These are phyloP conservation scores for Salix exigua DNA, from an alignment of 345 rosid genomes.

Conservation along the genomic window DNA sequence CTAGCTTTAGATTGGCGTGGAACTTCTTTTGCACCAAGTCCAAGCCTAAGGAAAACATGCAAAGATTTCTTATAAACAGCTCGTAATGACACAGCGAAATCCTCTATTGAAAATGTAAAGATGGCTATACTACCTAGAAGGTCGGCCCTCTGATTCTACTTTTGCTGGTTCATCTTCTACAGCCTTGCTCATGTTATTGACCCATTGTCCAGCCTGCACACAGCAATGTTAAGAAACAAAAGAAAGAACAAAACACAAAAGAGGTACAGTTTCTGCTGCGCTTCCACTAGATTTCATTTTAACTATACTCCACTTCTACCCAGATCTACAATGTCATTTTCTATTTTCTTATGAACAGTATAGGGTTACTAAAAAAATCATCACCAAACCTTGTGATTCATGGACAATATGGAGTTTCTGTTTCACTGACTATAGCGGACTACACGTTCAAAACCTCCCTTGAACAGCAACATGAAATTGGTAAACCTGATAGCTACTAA, in stretches of 20 bases:
- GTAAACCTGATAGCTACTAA: background rate
- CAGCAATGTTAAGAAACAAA: background rate
- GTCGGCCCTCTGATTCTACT: conserved; percentile 41
- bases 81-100: background rate
- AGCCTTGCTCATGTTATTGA: conserved; percentile 46
- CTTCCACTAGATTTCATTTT: background rate
- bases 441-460: background rate
- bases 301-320: background rate
- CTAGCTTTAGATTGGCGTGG: conserved; percentile 27
- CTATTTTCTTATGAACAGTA: background rate
- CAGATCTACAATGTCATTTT: background rate
- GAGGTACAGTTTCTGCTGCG: background rate
- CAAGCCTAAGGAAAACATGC: conserved; percentile 35
- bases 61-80: background rate
- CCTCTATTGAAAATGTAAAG: background rate
- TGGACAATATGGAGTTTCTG: background rate
- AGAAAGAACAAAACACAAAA: background rate
- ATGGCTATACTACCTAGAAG: conserved; percentile 34
- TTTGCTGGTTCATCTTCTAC: conserved; percentile 41
- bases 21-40: conserved; percentile 65
- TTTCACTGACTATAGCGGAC: background rate
- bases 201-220: conserved; percentile 69
- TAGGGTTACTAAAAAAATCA: background rate
- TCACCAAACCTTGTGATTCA: background rate
- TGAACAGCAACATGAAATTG: background rate